Percentiles rank a stretch among this genome's conserved stretches.
Conservation (phyloP, 2,329 filamentous ascomycete genomes). For the Plectosphaerella cucumerina region DNA sequence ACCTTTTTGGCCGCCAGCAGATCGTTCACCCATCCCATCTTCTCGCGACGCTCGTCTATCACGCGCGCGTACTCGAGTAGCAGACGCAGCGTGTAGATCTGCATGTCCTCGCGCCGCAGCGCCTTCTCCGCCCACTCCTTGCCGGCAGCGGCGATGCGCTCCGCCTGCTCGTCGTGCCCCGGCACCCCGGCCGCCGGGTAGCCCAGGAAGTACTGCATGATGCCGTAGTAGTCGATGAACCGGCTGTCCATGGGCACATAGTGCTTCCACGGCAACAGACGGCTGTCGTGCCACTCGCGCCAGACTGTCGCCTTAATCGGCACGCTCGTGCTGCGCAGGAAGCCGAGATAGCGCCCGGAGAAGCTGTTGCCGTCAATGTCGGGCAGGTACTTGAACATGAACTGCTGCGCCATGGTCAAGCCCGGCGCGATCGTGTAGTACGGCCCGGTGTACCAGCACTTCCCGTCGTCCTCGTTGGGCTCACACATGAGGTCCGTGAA, state of each 20-base stretch:
- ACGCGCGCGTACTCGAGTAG: constrained; percentile 60
- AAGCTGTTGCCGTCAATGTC: constrained; percentile 76
- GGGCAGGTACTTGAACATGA: constrained; percentile 63
- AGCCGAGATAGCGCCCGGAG: constrained; percentile 64
- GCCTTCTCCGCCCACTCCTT: constrained; percentile 66
- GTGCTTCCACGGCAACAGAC: constrained; percentile 73
- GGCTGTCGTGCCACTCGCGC: constrained; percentile 75
- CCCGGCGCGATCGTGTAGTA: constrained; percentile 36
- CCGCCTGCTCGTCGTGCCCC: constrained; percentile 53
- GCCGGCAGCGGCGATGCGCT: constrained; percentile 61
- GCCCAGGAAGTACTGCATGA: constrained; percentile 71
- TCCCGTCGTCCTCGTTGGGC: constrained; percentile 26
- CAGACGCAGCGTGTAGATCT: constrained; percentile 63
- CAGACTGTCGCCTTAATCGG: constrained; percentile 77
- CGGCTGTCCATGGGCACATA: constrained; percentile 77
- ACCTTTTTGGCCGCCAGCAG: constrained; percentile 19
- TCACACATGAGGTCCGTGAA: constrained; percentile 53
- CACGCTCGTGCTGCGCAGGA: constrained; percentile 64
- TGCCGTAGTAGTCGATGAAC: constrained; percentile 67
- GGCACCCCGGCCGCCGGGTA: constrained; percentile 35
- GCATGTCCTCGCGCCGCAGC: constrained; percentile 68
- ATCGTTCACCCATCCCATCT: constrained; percentile 53
- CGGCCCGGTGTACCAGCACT: constrained; percentile 44
- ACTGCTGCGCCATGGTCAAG: constrained; percentile 47
- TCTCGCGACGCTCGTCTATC: constrained; percentile 44